Percentiles rank a stretch among this genome's conserved stretches.
Conservation (phyloP, 257 asterid genomes). For the Verbena officinalis region DNA sequence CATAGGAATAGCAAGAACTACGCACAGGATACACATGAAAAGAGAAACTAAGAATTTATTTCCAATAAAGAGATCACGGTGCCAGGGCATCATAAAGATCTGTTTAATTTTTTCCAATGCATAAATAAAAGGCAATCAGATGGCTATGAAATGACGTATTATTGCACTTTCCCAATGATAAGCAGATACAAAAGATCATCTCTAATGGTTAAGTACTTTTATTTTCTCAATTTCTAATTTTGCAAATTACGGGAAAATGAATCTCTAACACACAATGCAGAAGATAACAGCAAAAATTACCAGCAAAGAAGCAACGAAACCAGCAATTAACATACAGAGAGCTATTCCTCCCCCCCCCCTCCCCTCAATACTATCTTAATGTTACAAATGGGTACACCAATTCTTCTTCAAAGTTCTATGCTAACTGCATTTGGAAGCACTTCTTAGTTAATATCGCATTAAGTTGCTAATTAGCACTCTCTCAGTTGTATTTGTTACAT, state of each 20-base stretch:
- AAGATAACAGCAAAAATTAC: too few relatives aligned
- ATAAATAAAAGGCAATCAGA: slow-evolving; percentile 6
- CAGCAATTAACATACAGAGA: too few relatives aligned
- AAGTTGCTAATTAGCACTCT: background rate
- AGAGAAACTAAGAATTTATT: too few relatives aligned
- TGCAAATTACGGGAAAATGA: too few relatives aligned
- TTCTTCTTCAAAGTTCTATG: too few relatives aligned
- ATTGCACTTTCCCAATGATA: slow-evolving; percentile 11
- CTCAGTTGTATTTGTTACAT: background rate
- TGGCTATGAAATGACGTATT: background rate
- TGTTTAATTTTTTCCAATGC: background rate
- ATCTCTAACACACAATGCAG: too few relatives aligned
- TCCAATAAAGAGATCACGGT: background rate
- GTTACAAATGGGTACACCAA: too few relatives aligned
- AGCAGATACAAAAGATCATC: background rate
- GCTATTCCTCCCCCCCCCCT: too few relatives aligned
- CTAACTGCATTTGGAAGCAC: background rate
- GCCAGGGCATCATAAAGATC: background rate
- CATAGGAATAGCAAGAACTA: background rate
- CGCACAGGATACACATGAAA: too few relatives aligned
- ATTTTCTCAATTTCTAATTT: too few relatives aligned
- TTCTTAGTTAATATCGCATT: background rate
- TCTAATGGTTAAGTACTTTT: background rate
- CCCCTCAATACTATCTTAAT: too few relatives aligned
- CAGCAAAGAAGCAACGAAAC: too few relatives aligned